Base-by-base conservation (phyloP, 2,329 filamentous ascomycete species). In the Arachnomyces sp. region DNA sequence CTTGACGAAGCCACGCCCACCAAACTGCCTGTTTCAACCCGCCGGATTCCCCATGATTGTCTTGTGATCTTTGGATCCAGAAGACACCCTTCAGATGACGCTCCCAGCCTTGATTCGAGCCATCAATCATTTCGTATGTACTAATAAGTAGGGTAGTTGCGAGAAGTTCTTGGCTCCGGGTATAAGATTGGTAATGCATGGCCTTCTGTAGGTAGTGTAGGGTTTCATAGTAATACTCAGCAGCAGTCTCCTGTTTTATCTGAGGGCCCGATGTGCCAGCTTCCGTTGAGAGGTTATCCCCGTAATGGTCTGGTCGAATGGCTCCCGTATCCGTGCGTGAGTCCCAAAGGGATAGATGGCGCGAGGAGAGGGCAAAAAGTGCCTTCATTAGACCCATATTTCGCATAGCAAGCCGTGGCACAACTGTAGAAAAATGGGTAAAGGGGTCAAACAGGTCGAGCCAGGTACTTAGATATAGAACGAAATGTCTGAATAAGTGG, bases 1-100 rank as follows among this genome's bases (percentile, higher is more conserved):
- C 78, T 50, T 82, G 78, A n/a, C 75, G 64, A 3, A 81, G 59
- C 78, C 77, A 82, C 1, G 72, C 70, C 77, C 78, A 82, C 78
- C 77, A 81, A 0, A 76, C 73, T 0, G 76, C 72, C 45, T 73
- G 70, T 31, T 72, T 65, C 0, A 81, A 60, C 0, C 76, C 74
- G 0, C 71, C 70, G 0, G 69, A 72, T 36, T 75, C 75, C 1
- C 76, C 77, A 40, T 81, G 68, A 33, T 78, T 77, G 35, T 77
- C 67, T 38, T 77, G 74, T 0, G 71, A 76, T n/a, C 76, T 62
- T 42, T 80, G 72, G 12, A 81, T 81, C 73, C 77, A 80, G 47
- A 81, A 82, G 0, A 80, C 75, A 0, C 77, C 77, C 50, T 79
- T 74, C 0, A 81, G 61, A 51, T 82, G 20, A 7, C n/a, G 20